Evolutionary conservation across 345 rosid genomes (phyloP).

Genomic region (Populus tremula): DNA sequence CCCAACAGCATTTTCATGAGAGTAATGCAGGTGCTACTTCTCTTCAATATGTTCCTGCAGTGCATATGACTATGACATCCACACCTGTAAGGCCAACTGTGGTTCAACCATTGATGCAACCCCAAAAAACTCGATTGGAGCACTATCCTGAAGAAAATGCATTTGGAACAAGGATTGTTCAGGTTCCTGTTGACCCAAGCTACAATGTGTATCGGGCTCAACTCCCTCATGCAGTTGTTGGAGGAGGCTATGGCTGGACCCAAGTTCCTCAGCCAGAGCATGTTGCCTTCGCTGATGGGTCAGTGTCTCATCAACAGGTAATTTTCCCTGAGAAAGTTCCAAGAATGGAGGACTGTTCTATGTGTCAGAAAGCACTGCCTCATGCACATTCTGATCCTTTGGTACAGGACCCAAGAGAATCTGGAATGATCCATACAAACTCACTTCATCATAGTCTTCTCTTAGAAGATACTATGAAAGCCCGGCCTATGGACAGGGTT

Average conservation of each 20-base stretch:
- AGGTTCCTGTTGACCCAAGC: slow-evolving; percentile 50
- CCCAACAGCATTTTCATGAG: slow-evolving; percentile 40
- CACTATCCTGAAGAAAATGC: slow-evolving; percentile 38
- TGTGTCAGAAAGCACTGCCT: slow-evolving; percentile 70
- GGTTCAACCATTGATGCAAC: slow-evolving; percentile 44
- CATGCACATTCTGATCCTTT: slow-evolving; percentile 66
- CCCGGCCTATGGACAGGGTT: slow-evolving; percentile 26
- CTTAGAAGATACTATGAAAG: slow-evolving; percentile 34
- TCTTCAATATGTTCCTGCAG: slow-evolving; percentile 45
- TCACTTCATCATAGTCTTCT: slow-evolving; percentile 46
- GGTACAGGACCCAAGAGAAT: slow-evolving; percentile 37
- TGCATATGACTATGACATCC: slow-evolving; percentile 44
- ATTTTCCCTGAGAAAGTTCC: slow-evolving; percentile 33
- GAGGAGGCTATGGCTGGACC: slow-evolving; percentile 53
- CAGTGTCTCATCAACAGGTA: slow-evolving; percentile 35
- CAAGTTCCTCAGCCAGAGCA: slow-evolving; percentile 41
- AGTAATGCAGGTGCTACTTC: slow-evolving; percentile 26
- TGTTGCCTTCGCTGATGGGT: slow-evolving; percentile 45
- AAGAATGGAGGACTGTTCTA: slow-evolving; percentile 48
- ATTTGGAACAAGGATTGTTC: slow-evolving; percentile 40
- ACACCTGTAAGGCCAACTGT: slow-evolving; percentile 41
- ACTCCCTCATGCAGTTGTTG: slow-evolving; percentile 33
- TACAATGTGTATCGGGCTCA: slow-evolving; percentile 41
- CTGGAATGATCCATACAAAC: slow-evolving; percentile 23
- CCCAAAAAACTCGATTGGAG: slow-evolving; percentile 42